Evolutionary conservation across 2,329 filamentous ascomycete species (phyloP), one percentile per base, ranked within the genome.

Genomic region (Diaporthe amygdali): DNA sequence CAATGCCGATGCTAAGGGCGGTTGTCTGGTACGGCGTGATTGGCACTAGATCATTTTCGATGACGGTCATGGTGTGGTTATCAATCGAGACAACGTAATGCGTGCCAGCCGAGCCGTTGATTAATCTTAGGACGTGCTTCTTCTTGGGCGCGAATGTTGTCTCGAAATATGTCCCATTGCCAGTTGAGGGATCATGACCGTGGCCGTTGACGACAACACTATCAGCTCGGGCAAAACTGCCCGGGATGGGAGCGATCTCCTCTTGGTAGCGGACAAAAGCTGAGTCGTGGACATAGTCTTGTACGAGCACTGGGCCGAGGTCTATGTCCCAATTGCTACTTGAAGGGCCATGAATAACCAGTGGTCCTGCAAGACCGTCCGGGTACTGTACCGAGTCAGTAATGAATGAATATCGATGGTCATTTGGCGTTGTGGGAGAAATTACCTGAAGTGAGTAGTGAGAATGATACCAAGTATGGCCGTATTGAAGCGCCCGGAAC

Each of bases 301-400:
- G 83, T 14, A 88, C 77, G 10, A 85, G 80, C 0, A 87, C 74
- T 6, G 82, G 76, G 20, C 85, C 85, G 1, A 87, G 79, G 73
- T 89, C 86, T 37, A 83, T 78, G 66, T 88, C 85, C 76, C 85
- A 86, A 72, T 85, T 80, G 27, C 78, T 79, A 22, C 80, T 81
- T 3, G 81, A 80, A 1, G 85, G 85, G 0, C 85, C 85, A 49
- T 85, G 76, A 66, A 87, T 83, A n/a, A 87, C 75, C 14, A 89
- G 81, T 0, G 82, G 82, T 0, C 86, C 87, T 27, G 82, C 77
- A 0, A 88, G 77, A 3, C 87, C 87, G 69, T 88, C 83, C 30
- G 80, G 72, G 39, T 77, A 77, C 76, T 82, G 25, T 32, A 30
- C 10, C 7, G 10, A 72, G 75, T 63, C 76, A 80, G 79, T 78